These are phyloP conservation scores for Striga hermonthica DNA, from an alignment of 305 asterid species.

Conservation along the genomic window DNA sequence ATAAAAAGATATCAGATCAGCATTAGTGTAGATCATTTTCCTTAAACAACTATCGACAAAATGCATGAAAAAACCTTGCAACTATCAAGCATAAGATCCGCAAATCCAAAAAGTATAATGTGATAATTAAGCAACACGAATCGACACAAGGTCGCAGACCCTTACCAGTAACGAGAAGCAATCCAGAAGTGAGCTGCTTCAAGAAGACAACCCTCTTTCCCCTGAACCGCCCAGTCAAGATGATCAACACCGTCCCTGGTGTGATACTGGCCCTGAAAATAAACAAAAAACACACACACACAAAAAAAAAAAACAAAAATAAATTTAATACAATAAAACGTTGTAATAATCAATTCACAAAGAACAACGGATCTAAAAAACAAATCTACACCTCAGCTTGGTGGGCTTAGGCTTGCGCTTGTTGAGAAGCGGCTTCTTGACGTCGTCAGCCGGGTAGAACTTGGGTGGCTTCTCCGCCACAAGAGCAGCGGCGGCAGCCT, in stretches of 20 bases:
- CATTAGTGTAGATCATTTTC: too few relatives aligned
- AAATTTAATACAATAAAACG: neutral
- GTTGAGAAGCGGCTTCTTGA: slow-evolving; percentile 74
- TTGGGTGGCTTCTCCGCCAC: slow-evolving; percentile 53
- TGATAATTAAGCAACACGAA: neutral
- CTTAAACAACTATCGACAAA: neutral
- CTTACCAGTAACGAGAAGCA: slow-evolving; percentile 65
- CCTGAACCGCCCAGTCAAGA: slow-evolving; percentile 66
- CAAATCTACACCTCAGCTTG: slow-evolving; percentile 54
- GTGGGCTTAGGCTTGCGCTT: slow-evolving; percentile 67
- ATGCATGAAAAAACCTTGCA: neutral
- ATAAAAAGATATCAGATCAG: too few relatives aligned
- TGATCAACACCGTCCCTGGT: slow-evolving; percentile 67
- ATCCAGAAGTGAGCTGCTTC: slow-evolving; percentile 66
- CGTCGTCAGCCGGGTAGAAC: slow-evolving; percentile 88
- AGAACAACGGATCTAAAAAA: neutral
- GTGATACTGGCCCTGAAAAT: slow-evolving; percentile 50
- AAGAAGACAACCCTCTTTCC: slow-evolving; percentile 70
- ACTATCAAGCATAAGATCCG: neutral
- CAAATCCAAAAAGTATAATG: neutral
- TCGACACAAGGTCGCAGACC: neutral
- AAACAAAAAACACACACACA: neutral
- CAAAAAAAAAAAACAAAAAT: slow-evolving; percentile 6
- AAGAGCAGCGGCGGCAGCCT: slow-evolving; percentile 39
- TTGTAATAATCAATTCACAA: neutral